Conservation (phyloP, 139 green algal genomes). For the Chlamydomonas sphaeroides region DNA sequence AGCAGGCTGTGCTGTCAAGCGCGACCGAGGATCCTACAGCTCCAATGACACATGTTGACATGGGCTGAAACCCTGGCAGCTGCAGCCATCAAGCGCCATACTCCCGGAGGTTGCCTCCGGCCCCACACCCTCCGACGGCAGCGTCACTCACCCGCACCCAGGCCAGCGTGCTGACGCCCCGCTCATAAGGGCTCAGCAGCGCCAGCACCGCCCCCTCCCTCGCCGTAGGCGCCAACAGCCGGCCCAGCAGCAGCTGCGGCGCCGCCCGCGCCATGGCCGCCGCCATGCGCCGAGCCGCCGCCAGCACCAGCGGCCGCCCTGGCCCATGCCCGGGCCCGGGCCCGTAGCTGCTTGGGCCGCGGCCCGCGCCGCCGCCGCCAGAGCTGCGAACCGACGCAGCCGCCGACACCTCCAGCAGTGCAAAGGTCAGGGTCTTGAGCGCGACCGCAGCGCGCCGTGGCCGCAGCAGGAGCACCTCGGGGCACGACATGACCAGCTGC, state of each 20-base stretch:
- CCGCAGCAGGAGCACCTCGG: conserved; percentile 3
- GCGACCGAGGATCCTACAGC: too few species aligned
- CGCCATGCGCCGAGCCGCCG: neutral
- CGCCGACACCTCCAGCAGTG: too few species aligned
- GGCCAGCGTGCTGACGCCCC: neutral
- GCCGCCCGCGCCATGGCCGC: neutral
- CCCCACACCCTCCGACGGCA: neutral
- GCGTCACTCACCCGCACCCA: neutral
- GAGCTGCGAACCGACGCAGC: neutral
- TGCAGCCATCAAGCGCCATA: too few species aligned
- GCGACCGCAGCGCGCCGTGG: neutral
- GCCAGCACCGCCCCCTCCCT: too few species aligned
- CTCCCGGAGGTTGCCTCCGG: too few species aligned
- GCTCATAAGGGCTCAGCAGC: neutral
- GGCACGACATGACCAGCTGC: neutral
- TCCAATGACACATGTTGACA: too few species aligned
- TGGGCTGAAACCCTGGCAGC: too few species aligned
- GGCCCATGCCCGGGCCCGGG: neutral
- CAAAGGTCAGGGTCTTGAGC: neutral
- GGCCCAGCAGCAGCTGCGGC: conserved; percentile 30
- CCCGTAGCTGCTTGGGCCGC: neutral
- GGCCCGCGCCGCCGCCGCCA: neutral
- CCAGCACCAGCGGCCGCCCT: neutral
- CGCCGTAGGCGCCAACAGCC: neutral
- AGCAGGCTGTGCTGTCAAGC: too few species aligned